These are phyloP conservation scores for Thalassiosira livingstoniorum DNA, from an alignment of 352 stramenopile genomes.

Conservation along the genomic window DNA sequence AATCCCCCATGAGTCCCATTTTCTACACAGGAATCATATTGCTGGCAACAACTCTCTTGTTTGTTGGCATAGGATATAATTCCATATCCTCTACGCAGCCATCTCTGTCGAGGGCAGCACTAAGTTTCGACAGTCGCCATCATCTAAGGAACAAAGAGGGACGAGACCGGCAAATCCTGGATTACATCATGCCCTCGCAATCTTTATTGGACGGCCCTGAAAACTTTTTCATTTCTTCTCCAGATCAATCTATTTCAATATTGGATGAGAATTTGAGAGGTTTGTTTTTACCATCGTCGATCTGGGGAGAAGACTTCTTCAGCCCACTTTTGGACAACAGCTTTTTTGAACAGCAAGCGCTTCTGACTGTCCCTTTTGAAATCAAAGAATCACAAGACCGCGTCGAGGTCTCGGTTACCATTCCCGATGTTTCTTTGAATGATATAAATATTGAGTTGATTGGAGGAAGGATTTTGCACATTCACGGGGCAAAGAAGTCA, in stretches of 20 bases:
- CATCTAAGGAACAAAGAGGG: not conserved
- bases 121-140: no score
- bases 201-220: conserved; percentile 13
- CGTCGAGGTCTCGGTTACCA: conserved; percentile 27
- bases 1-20: no score
- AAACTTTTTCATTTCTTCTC: conserved; percentile 29
- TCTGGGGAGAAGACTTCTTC: conserved; percentile 44
- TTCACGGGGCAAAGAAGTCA: conserved; percentile 26
- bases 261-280: not conserved
- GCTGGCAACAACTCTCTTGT: no score
- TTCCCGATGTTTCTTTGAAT: conserved; percentile 40
- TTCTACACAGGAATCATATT: no score
- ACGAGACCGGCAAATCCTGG: not conserved
- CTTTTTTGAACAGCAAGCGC: conserved; percentile 31
- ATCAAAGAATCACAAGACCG: conserved; percentile 31
- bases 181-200: conserved; percentile 8
- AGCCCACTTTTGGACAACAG: conserved; percentile 19
- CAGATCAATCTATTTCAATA: not conserved
- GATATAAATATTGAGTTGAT: conserved; percentile 54
- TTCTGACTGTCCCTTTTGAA: conserved; percentile 23
- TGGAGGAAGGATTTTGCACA: conserved; percentile 43
- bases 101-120: no score
- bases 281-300: not conserved
- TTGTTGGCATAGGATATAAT: no score
- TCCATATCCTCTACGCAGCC: no score